Conservation (phyloP, 805 yeast genomes). For the Danielozyma ontarioensis region DNA sequence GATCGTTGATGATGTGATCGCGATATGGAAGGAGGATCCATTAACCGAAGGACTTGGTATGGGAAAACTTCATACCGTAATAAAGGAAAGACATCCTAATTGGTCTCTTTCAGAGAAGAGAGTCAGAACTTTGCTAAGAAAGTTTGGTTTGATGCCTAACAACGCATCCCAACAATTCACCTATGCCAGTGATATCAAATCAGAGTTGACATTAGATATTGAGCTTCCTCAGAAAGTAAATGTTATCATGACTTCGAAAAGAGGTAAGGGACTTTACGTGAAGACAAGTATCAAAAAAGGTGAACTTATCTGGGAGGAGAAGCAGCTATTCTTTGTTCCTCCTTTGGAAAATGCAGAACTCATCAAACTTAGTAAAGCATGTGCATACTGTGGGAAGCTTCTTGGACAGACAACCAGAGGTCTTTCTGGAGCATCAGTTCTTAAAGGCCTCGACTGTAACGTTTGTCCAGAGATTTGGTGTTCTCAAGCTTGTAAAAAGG, state of each 20-base stretch:
- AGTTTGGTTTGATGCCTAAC: slow-evolving; percentile 44
- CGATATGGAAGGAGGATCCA: slow-evolving; percentile 66
- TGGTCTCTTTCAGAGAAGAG: slow-evolving; percentile 65
- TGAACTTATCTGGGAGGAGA: slow-evolving; percentile 57
- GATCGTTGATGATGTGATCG: slow-evolving; percentile 55
- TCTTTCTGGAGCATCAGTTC: slow-evolving; percentile 21
- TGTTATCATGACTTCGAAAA: slow-evolving; percentile 43
- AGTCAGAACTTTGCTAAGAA: slow-evolving; percentile 48
- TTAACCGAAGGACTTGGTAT: slow-evolving; percentile 53
- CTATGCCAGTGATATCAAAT: slow-evolving; percentile 50
- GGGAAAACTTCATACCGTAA: slow-evolving; percentile 44
- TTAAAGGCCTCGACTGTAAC: slow-evolving; percentile 58
- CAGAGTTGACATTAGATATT: slow-evolving; percentile 44
- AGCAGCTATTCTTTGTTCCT: slow-evolving; percentile 55
- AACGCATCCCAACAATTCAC: slow-evolving; percentile 32
- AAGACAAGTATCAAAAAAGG: slow-evolving; percentile 43
- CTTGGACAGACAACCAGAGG: slow-evolving; percentile 26
- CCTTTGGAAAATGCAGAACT: slow-evolving; percentile 61
- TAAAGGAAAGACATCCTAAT: slow-evolving; percentile 47
- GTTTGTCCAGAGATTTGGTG: slow-evolving; percentile 71
- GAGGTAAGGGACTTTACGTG: slow-evolving; percentile 63
- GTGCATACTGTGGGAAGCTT: slow-evolving; percentile 66
- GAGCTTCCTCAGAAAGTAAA: slow-evolving; percentile 39
- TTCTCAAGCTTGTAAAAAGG: slow-evolving; percentile 51
- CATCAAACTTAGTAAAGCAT: slow-evolving; percentile 58